Percentiles rank a stretch among this genome's conserved stretches.
Evolutionary conservation across 2,329 filamentous ascomycete genomes (phyloP).

Genomic region (Calonectria multiphialidica): DNA sequence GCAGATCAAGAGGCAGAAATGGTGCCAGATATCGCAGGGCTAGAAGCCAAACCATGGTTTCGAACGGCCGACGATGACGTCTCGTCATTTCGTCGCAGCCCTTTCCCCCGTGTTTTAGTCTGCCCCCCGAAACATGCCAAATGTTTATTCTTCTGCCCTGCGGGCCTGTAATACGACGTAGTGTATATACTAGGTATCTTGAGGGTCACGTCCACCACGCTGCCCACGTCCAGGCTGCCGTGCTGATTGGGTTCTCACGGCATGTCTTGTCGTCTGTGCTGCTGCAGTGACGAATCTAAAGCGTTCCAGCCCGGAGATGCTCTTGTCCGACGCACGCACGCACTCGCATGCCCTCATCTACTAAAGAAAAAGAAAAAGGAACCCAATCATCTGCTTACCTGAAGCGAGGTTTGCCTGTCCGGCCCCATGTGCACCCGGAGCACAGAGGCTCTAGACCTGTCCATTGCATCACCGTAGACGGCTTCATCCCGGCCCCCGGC

Average conservation of each 20-base stretch:
- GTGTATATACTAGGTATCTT: neutral
- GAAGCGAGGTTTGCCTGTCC: slow-evolving; percentile 13
- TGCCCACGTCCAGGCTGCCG: neutral
- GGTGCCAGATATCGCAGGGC: neutral
- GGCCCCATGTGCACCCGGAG: neutral
- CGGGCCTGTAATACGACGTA: neutral
- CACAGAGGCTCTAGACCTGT: slow-evolving; percentile 15
- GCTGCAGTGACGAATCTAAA: neutral
- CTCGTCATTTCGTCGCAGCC: neutral
- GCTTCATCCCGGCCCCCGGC: neutral
- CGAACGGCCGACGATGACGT: neutral
- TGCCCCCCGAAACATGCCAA: neutral
- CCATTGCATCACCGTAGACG: neutral
- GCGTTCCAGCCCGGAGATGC: neutral
- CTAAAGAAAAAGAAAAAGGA: no score
- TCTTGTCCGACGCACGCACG: neutral
- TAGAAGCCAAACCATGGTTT: neutral
- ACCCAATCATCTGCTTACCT: neutral
- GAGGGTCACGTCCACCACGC: neutral
- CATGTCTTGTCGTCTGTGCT: neutral
- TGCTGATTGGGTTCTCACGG: neutral
- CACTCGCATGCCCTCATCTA: neutral
- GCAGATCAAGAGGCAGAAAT: neutral
- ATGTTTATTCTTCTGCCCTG: neutral
- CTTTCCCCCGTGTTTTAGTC: neutral